Conservation (phyloP, 2,329 filamentous ascomycete genomes). For the Ophiocordyceps australis region DNA sequence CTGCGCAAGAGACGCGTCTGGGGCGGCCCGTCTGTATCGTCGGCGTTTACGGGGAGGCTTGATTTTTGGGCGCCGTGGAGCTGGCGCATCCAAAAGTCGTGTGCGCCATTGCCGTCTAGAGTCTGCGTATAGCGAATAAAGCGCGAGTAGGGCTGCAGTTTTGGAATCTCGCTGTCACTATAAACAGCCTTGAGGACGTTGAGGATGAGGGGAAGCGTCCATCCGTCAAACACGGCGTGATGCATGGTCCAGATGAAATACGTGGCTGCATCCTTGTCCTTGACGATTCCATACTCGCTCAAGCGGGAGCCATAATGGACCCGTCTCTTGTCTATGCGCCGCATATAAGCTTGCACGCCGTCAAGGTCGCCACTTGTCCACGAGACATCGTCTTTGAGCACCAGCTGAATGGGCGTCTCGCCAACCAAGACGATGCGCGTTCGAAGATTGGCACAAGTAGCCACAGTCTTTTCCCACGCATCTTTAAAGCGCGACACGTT, state of each 20-base stretch:
- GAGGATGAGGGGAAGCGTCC: constrained; percentile 2
- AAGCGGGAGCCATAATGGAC: constrained; percentile 3
- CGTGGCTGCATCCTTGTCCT: neutral
- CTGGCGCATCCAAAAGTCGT: constrained; percentile 1
- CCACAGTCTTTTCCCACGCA: constrained; percentile 8
- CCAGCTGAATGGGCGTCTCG: constrained; percentile 2
- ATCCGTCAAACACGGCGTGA: constrained; percentile 9
- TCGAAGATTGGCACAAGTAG: constrained; percentile 2
- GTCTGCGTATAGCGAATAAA: constrained; percentile 4
- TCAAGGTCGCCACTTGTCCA: neutral
- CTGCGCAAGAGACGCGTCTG: neutral
- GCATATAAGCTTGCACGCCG: neutral
- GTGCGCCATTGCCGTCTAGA: neutral
- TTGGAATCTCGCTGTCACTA: neutral
- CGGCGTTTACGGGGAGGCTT: neutral
- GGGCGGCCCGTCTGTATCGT: neutral
- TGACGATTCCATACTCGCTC: neutral
- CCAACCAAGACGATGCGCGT: constrained; percentile 3
- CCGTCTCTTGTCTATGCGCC: neutral
- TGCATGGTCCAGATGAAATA: constrained; percentile 7
- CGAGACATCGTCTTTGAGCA: neutral
- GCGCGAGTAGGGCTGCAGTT: constrained; percentile 1
- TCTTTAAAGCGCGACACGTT: constrained; percentile 9
- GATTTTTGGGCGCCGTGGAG: constrained; percentile 1
- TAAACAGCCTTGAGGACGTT: constrained; percentile 1